Base-by-base conservation (phyloP, 331 rosid genomes). In the Spiraea crenata region DNA sequence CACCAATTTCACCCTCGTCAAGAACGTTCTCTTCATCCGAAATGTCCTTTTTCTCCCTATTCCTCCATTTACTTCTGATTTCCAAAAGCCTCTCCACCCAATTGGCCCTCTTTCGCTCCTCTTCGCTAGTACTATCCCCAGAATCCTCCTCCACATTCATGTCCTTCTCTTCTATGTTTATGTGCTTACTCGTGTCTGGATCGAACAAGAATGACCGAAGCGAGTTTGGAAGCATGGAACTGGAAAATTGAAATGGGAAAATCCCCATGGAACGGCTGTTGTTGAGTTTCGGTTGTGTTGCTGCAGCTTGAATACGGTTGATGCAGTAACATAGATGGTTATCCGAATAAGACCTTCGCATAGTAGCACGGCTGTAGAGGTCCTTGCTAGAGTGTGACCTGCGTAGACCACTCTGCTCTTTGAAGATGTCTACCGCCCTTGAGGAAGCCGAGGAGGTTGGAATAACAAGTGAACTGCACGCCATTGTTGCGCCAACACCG, bases 1-100 rank as follows among this genome's bases (percentile, higher is more conserved):
- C 82, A 60, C 65, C 84, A 44, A 46, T 25, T n/a, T 35, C 71
- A 20, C 65, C 73, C 10, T 66, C 59, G 34, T 72, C 50, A 70
- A 62, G 58, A 46, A 63, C 63, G 40, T 45, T 50, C 63, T 85
- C 82, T 48, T 77, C 79, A 66, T 77, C 69, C 63, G 68, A 63
- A 49, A 66, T 72, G 52, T 86, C 95, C 66, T 70, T 80, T 0
- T 79, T 86, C 52, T 80, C 46, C 77, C 74, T 77, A 42, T 77
- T 78, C 72, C 78, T 82, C 99, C 99, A 95, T 45, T 74, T 89
- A 71, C 90, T 87, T 79, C 91, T 86, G 44, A 95, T 82, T 67
- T 95, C 91, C 89, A 89, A 34, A 57, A 95, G 87, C 81, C 99
- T 91, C 84, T 87, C 93, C 19, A 95, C 77, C 97, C 99, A 91